Evolutionary conservation across 371 early-diverging fungal genomes (phyloP).

Genomic region (Mucor lusitanicus): DNA sequence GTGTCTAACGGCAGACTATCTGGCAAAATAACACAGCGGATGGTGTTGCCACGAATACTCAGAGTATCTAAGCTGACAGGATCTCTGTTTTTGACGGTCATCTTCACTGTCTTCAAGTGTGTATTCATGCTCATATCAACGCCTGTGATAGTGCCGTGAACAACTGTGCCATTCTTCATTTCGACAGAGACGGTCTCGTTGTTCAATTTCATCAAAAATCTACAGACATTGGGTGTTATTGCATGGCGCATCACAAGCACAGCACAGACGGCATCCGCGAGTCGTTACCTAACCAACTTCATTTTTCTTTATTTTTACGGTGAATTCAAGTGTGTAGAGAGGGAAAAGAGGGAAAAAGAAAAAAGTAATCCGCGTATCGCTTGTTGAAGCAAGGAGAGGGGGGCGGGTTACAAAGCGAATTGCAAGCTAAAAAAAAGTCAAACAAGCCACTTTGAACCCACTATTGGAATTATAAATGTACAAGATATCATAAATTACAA

Average conservation of each 20-base stretch:
- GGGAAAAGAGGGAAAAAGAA: background rate
- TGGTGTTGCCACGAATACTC: constrained; percentile 93
- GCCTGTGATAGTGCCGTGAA: constrained; percentile 93
- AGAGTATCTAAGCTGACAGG: constrained; percentile 88
- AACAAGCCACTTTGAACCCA: background rate
- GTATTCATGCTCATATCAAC: constrained; percentile 99
- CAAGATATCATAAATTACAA: background rate
- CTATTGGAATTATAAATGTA: background rate
- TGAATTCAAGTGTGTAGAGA: background rate
- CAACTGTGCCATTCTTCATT: constrained; percentile 95
- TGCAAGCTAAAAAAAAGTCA: background rate
- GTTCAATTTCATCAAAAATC: constrained; percentile 95
- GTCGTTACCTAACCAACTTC: constrained; percentile 26
- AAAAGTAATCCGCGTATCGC: background rate
- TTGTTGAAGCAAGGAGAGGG: background rate
- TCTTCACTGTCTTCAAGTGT: constrained; percentile 96
- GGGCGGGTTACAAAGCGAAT: background rate
- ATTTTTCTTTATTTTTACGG: constrained; percentile 5
- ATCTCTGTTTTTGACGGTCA: constrained; percentile 95
- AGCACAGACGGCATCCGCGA: background rate
- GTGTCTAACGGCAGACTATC: constrained; percentile 95
- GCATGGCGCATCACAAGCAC: too few species aligned
- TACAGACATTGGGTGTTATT: constrained; percentile 21
- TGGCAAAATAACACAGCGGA: constrained; percentile 94
- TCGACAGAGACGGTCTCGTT: constrained; percentile 96